Percentiles rank a stretch among this genome's conserved stretches.
These are phyloP conservation scores for Fusarium sp. DNA, from an alignment of 2,329 filamentous ascomycete species.

Conservation along the genomic window DNA sequence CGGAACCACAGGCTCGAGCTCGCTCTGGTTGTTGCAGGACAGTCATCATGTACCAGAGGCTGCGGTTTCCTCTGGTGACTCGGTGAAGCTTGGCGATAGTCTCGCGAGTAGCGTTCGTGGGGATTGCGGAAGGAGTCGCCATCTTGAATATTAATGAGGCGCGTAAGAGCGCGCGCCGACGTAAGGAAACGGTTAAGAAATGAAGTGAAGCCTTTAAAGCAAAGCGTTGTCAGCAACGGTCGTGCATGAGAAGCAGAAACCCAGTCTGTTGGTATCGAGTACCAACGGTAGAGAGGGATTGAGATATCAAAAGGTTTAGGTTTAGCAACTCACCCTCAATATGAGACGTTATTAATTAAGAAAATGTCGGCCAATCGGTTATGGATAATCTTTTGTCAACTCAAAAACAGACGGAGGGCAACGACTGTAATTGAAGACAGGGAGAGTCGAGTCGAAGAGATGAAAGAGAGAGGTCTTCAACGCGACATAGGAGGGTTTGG, in stretches of 20 bases:
- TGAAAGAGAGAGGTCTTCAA: conserved; percentile 32
- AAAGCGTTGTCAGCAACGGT: conserved; percentile 25
- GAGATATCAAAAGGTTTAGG: conserved; percentile 16
- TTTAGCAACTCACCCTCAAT: conserved; percentile 39
- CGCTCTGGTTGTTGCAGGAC: conserved; percentile 96
- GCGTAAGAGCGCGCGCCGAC: conserved; percentile 18
- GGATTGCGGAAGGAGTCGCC: conserved; percentile 50
- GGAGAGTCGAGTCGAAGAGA: conserved; percentile 18
- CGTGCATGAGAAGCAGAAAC: conserved; percentile 23
- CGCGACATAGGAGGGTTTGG: conserved; percentile 35
- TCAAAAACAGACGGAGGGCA: conserved; percentile 29
- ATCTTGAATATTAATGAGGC: conserved; percentile 43
- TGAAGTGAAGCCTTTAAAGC: conserved; percentile 25
- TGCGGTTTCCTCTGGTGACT: conserved; percentile 77
- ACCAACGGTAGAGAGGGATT: conserved; percentile 13
- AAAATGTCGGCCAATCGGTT: conserved; percentile 18
- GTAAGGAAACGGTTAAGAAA: conserved; percentile 28
- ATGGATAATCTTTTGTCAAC: conserved; percentile 9
- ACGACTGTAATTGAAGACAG: conserved; percentile 25
- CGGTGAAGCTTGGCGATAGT: conserved; percentile 61
- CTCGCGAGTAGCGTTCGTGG: conserved; percentile 50
- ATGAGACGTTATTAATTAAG: conserved; percentile 26
- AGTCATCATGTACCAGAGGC: conserved; percentile 82
- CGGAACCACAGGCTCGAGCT: conserved; percentile 93
- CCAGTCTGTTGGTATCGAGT: conserved; percentile 10